Evolutionary conservation across 768 basidiomycete species (phyloP), one percentile per base, ranked within the genome.

Genomic region (Suillus placidus): DNA sequence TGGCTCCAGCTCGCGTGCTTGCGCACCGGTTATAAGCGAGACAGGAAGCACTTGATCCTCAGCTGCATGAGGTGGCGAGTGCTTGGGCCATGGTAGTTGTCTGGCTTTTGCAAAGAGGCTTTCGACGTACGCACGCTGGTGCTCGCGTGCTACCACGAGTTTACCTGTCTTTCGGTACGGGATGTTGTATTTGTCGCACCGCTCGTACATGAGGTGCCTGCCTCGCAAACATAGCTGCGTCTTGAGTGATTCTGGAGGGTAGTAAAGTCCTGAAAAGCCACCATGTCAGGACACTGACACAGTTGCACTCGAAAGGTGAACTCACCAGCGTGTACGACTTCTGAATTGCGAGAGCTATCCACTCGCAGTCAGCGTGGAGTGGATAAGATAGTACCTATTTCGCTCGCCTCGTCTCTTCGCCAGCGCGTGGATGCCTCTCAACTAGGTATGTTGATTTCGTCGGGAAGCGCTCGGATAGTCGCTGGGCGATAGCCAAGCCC

Each of bases 291-390:
- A 32, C 6, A 61, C 14, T 35, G 7, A 38, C 13, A 34, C n/a
- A 30, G 10, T 45, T 43, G 38, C 9, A 35, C 10, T 47, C 9
- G 14, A 34, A 23, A 40, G 37, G 42, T 20, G 13, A 30, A 66
- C 73, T 51, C 72, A 88, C 92, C 95, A 66, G 93, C 90, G 79
- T 98, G 96, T 34, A 98, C 91, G 30, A 99, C 96, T 73, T 97
- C 96, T 0, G 95, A 96, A 75, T 97, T 97, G 18, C 96, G 87
- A 47, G 93, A 95, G 75, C 95, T 95, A 62, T 60, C 23, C 30
- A 54, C 23, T 61, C 58, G 57, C n/a, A 52, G 35, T 66, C 37
- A 60, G 52, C 26, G 38, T 58, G 20, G 13, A 35, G 51, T 14
- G 30, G 8, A 45, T 45, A 47, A 38, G 20, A 32, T 26, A 20